Evolutionary conservation across 106 monocot genomes (phyloP).

Genomic region (Chionographis japonica): DNA sequence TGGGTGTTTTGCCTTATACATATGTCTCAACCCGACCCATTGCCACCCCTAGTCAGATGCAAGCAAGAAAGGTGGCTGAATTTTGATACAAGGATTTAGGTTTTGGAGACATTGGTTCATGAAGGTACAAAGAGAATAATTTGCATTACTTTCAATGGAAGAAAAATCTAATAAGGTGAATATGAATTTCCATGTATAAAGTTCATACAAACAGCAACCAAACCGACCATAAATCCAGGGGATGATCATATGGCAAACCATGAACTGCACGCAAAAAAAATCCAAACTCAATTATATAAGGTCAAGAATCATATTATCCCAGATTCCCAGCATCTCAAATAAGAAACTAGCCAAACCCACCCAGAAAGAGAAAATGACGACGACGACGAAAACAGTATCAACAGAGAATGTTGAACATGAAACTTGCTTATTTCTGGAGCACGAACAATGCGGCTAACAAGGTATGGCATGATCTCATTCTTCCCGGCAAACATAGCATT

Average conservation of each 20-base stretch:
- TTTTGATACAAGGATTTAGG: too few relatives aligned
- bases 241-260: constrained; percentile 93
- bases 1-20: too few relatives aligned
- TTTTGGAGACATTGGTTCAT: too few relatives aligned
- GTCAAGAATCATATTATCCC: neutral
- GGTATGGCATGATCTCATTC: constrained; percentile 96
- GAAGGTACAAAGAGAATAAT: too few relatives aligned
- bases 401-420: neutral
- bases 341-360: too few relatives aligned
- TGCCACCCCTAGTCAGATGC: too few relatives aligned
- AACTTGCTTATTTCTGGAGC: constrained; percentile 98
- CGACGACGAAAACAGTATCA: neutral
- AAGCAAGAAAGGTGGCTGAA: too few relatives aligned
- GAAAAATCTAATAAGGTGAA: too few relatives aligned
- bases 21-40: too few relatives aligned
- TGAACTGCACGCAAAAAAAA: constrained; percentile 54
- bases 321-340: too few relatives aligned
- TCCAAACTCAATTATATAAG: neutral
- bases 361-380: neutral
- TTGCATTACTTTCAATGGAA: too few relatives aligned
- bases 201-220: constrained; percentile 95
- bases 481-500: constrained; percentile 97
- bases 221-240: constrained; percentile 98
- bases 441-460: constrained; percentile 97
- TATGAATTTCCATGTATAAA: constrained; percentile 84